Base-by-base conservation (phyloP, 164 flowering plant species). In the Stephania japonica region DNA sequence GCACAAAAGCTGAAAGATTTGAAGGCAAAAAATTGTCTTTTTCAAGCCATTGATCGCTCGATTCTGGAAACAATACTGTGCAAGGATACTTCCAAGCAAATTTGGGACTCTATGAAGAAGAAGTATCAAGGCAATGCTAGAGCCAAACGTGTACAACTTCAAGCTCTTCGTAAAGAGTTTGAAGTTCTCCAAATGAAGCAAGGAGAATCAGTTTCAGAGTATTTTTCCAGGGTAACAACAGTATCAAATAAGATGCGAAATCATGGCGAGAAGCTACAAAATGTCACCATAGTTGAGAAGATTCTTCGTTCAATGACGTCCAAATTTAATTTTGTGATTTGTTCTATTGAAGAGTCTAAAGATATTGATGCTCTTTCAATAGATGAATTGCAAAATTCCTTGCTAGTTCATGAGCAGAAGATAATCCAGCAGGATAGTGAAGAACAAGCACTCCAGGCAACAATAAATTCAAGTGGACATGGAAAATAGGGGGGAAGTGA, bases 201-300 rank as follows among this genome's bases (percentile, higher is more conserved):
- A 19, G 50, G 56, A 2, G 71, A 69, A 42, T 10, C 71, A 7
- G 23, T 69, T 38, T 21, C 8, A 42, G 25, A 69, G 19, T 69
- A 42, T 23, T 69, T 69, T 12, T 19, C 25, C 0, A 7, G 71
- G 18, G 26, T 19, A 25, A 42, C 44, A 56, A 3, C 49, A 1
- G 7, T 70, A 13, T 62, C 42, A 16, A 72, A 72, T 9, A 38
- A 72, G 38, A 72, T 72, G 74, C 26, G 68, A 3, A 61, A 8
- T n/a, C 38, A 24, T 6, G 68, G 74, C 7, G 67, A 72, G 5
- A 38, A 61, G 23, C n/a, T 62, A 32, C 3, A 61, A 8, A 67
- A 72, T 38, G 67, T 42, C 5, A 41, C 64, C 12, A 72, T 72
- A 0, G 53, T 72, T 21, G 74, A 72, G n/a, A 72, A 72, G 67